Conservation (phyloP, 148 eudicot genomes). For the Chenopodium formosanum region DNA sequence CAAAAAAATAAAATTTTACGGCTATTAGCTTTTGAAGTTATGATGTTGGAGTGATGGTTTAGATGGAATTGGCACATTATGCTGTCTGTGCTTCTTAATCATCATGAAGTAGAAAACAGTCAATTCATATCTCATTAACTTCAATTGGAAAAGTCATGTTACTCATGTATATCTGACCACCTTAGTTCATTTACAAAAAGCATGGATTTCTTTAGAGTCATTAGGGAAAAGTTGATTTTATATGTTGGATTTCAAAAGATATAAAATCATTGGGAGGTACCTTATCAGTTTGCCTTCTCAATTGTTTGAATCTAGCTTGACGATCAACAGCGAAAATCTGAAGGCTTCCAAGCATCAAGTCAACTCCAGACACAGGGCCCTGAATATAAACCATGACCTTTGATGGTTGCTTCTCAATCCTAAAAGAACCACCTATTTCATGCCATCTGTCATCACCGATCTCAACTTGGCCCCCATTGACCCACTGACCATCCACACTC, state of each 20-base stretch:
- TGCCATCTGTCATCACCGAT: conserved; percentile 68
- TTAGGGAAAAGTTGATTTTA: not conserved
- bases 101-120: not conserved
- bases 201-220: not conserved
- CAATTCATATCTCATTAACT: not conserved
- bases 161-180: not conserved
- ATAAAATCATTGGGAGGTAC: conserved; percentile 32
- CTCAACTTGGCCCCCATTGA: conserved; percentile 86
- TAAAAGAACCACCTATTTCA: conserved; percentile 84
- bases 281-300: conserved; percentile 66
- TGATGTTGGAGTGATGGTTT: not conserved
- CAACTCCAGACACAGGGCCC: conserved; percentile 83
- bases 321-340: conserved; percentile 87
- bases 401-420: conserved; percentile 73
- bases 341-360: conserved; percentile 77
- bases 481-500: conserved; percentile 83
- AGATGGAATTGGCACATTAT: not conserved
- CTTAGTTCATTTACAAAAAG: not conserved
- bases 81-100: not conserved
- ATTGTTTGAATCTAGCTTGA: conserved; percentile 58
- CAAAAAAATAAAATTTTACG: not conserved
- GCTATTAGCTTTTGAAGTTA: not conserved
- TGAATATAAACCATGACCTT: conserved; percentile 82
- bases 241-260: not conserved
- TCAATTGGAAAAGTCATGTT: not conserved